Conservation (phyloP, 129 eudicot genomes). For the Chrysanthemum seticuspe region DNA sequence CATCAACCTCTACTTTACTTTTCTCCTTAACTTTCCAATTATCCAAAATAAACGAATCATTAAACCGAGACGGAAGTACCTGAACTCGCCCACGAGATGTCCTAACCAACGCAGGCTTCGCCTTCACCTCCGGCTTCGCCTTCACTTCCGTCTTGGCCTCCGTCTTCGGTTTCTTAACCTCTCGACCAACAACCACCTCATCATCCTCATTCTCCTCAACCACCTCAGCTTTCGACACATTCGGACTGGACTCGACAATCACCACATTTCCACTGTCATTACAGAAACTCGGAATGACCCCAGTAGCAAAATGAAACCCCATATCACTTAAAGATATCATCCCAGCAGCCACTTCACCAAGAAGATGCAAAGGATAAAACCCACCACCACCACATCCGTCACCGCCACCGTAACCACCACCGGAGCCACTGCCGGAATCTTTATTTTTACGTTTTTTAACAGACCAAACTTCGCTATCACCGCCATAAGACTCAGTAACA, state of each 20-base stretch:
- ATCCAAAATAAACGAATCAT: constrained; percentile 75
- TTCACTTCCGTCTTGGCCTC: too few relatives aligned
- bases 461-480: constrained; percentile 35
- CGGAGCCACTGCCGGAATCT: constrained; percentile 17
- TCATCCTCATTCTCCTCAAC: constrained; percentile 31
- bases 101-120: constrained; percentile 84
- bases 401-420: constrained; percentile 19
- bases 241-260: constrained; percentile 43
- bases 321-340: constrained; percentile 52
- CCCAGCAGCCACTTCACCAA: constrained; percentile 75
- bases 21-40: constrained; percentile 92
- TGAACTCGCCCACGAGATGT: constrained; percentile 94
- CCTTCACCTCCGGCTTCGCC: neutral
- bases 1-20: constrained; percentile 23
- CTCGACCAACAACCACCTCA: constrained; percentile 16
- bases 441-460: constrained; percentile 47
- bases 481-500: constrained; percentile 34
- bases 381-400: constrained; percentile 14
- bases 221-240: constrained; percentile 10
- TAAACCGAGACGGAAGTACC: constrained; percentile 88
- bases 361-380: constrained; percentile 70
- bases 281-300: constrained; percentile 31
- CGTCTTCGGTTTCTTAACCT: constrained; percentile 17
- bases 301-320: constrained; percentile 38
- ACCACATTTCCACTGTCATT: constrained; percentile 30